Conservation (phyloP, 345 rosid species). For the Physaria fendleri region DNA sequence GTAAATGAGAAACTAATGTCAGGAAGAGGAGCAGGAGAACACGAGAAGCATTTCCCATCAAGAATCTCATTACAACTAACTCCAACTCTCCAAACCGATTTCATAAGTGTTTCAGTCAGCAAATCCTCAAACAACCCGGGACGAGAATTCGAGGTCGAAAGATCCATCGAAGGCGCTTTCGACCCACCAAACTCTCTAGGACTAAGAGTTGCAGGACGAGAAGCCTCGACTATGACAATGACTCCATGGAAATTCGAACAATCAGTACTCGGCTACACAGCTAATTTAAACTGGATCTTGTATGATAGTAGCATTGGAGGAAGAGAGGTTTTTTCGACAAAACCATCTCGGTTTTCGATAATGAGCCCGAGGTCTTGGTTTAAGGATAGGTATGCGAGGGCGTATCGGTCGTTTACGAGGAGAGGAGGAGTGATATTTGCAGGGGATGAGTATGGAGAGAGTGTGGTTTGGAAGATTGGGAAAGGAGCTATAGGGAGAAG, state of each 20-base stretch:
- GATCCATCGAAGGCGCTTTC: slow-evolving; percentile 50
- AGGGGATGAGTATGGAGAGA: slow-evolving; percentile 71
- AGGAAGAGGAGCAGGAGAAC: slow-evolving; percentile 58
- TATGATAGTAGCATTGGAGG: slow-evolving; percentile 69
- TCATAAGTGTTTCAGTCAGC: slow-evolving; percentile 68
- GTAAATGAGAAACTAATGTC: slow-evolving; percentile 49
- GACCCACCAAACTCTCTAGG: slow-evolving; percentile 67
- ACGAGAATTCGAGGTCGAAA: slow-evolving; percentile 46
- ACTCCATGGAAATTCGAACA: slow-evolving; percentile 92
- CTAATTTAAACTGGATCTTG: slow-evolving; percentile 67
- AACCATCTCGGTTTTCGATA: slow-evolving; percentile 50
- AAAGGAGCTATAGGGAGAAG: slow-evolving; percentile 48
- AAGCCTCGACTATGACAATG: slow-evolving; percentile 54
- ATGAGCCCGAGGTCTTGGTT: slow-evolving; percentile 80
- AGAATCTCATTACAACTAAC: slow-evolving; percentile 60
- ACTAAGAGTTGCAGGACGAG: slow-evolving; percentile 46
- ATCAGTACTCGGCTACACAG: slow-evolving; percentile 55
- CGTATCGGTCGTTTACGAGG: slow-evolving; percentile 61
- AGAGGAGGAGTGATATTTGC: slow-evolving; percentile 82
- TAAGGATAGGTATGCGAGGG: slow-evolving; percentile 54
- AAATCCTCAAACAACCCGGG: slow-evolving; percentile 68
- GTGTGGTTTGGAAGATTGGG: slow-evolving; percentile 63
- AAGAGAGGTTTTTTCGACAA: slow-evolving; percentile 67
- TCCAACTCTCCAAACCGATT: slow-evolving; percentile 58
- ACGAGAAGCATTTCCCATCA: slow-evolving; percentile 85